These are phyloP conservation scores for Kwoniella dendrophila DNA, from an alignment of 768 basidiomycete species.

Conservation along the genomic window DNA sequence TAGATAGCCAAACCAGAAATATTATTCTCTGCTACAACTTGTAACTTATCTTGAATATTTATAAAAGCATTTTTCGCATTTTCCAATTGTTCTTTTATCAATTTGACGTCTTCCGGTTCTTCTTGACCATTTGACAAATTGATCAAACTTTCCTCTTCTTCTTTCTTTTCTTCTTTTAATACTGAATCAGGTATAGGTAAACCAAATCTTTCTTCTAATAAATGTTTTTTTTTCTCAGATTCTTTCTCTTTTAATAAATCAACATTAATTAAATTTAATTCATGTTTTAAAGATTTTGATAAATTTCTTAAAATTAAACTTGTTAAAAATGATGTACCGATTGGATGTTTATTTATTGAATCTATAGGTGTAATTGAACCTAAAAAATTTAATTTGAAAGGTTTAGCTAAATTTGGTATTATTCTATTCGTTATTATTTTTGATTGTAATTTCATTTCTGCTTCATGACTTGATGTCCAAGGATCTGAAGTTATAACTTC, in stretches of 20 bases:
- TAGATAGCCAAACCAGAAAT: slow-evolving; percentile 41
- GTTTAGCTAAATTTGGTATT: slow-evolving; percentile 70
- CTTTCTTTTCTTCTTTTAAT: slow-evolving; percentile 69
- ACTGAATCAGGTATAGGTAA: slow-evolving; percentile 69
- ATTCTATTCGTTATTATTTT: slow-evolving; percentile 67
- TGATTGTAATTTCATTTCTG: slow-evolving; percentile 20
- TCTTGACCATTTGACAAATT: not conserved
- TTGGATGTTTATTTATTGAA: slow-evolving; percentile 70
- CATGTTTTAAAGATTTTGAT: slow-evolving; percentile 68
- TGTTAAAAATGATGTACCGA: slow-evolving; percentile 64
- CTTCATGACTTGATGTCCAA: slow-evolving; percentile 16
- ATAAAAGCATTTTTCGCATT: slow-evolving; percentile 73
- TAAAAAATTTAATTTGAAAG: slow-evolving; percentile 62
- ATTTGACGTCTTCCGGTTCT: slow-evolving; percentile 7
- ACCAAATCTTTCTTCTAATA: slow-evolving; percentile 81
- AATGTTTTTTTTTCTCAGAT: slow-evolving; percentile 35
- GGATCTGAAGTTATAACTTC: slow-evolving; percentile 36
- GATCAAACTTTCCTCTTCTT: slow-evolving; percentile 20
- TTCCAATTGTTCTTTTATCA: slow-evolving; percentile 15
- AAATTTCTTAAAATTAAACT: slow-evolving; percentile 80
- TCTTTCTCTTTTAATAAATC: slow-evolving; percentile 16
- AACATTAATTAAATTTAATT: slow-evolving; percentile 25
- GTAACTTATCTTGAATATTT: slow-evolving; percentile 64
- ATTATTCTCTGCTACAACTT: slow-evolving; percentile 60
- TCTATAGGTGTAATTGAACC: slow-evolving; percentile 56